Percentiles rank a stretch among this genome's conserved stretches.
Evolutionary conservation across 108 stramenopile genomes (phyloP).

Genomic region (Discostella stelligeroides): DNA sequence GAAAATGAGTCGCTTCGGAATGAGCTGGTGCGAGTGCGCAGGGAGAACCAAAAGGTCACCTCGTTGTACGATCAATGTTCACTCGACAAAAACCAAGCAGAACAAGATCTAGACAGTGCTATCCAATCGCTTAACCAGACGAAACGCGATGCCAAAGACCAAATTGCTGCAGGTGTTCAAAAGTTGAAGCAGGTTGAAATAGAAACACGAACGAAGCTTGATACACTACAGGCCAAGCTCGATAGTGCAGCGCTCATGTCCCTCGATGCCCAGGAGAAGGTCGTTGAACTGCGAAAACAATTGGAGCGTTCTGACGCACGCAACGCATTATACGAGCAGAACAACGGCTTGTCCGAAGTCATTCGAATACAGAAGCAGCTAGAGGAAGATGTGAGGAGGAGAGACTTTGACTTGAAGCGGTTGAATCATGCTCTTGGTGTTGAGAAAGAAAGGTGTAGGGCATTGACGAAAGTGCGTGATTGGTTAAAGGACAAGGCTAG

Average conservation of each 20-base stretch:
- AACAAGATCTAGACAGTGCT: constrained; percentile 40
- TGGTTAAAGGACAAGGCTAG: constrained; percentile 72
- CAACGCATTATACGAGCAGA: constrained; percentile 68
- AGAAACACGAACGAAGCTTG: constrained; percentile 16
- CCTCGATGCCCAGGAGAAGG: constrained; percentile 35
- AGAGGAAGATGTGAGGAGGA: constrained; percentile 65
- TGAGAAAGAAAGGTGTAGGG: constrained; percentile 54
- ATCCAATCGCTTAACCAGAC: constrained; percentile 36
- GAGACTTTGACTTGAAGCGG: constrained; percentile 62
- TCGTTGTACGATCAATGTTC: constrained; percentile 26
- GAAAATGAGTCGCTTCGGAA: constrained; percentile 23
- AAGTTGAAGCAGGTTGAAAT: constrained; percentile 16
- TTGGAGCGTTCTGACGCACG: constrained; percentile 53
- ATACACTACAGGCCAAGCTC: constrained; percentile 18
- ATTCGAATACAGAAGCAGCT: constrained; percentile 67
- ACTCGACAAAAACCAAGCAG: constrained; percentile 42
- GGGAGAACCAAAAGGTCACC: constrained; percentile 26
- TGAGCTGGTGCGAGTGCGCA: constrained; percentile 21
- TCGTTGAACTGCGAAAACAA: constrained; percentile 55
- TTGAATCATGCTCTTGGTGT: constrained; percentile 44
- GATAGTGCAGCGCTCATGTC: neutral
- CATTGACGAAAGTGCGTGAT: constrained; percentile 62
- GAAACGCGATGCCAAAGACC: constrained; percentile 28
- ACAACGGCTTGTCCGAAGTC: constrained; percentile 71
- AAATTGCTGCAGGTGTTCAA: constrained; percentile 17